phyloP scores from a whole-genome alignment of 768 basidiomycete genomes.

The Lactarius sanguifluus region DNA sequence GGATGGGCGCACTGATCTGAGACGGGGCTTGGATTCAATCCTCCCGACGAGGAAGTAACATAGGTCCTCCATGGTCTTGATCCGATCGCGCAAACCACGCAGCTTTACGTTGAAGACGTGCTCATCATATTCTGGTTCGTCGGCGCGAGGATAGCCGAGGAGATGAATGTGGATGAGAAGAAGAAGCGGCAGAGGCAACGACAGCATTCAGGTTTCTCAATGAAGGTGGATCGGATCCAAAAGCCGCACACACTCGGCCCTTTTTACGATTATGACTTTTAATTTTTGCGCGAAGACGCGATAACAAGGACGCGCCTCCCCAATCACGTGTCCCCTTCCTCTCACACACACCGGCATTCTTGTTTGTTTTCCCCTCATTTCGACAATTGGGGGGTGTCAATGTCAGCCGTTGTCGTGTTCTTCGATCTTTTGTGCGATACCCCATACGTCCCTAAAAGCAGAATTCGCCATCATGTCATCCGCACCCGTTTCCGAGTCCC shows the following conservation, averaged over 20 bases:
- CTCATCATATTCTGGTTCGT: conserved; percentile 51
- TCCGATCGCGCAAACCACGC: conserved; percentile 52
- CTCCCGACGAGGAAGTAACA: conserved; percentile 49
- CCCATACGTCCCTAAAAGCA: not conserved
- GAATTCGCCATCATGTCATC: conserved; percentile 20
- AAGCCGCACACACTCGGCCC: conserved; percentile 7
- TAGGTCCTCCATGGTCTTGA: conserved; percentile 52
- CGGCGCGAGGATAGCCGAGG: conserved; percentile 48
- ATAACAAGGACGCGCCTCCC: not conserved
- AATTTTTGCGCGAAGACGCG: conserved; percentile 11
- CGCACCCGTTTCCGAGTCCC: conserved; percentile 13
- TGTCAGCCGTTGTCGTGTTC: not conserved
- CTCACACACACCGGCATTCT: not conserved
- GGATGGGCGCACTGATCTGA: conserved; percentile 31
- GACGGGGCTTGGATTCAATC: conserved; percentile 40
- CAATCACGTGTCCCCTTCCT: conserved; percentile 2
- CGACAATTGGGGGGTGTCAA: not conserved
- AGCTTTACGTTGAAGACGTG: conserved; percentile 46
- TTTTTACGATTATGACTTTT: conserved; percentile 4
- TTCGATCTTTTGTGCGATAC: not conserved
- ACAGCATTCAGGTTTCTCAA: conserved; percentile 8
- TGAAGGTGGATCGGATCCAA: conserved; percentile 8
- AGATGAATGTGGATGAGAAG: conserved; percentile 55
- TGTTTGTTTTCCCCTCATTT: not conserved
- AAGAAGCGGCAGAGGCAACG: conserved; percentile 45